Evolutionary conservation across 2,329 filamentous ascomycete genomes (phyloP), one percentile per base, ranked within the genome.

Genomic region (Penicillium corylophilum): DNA sequence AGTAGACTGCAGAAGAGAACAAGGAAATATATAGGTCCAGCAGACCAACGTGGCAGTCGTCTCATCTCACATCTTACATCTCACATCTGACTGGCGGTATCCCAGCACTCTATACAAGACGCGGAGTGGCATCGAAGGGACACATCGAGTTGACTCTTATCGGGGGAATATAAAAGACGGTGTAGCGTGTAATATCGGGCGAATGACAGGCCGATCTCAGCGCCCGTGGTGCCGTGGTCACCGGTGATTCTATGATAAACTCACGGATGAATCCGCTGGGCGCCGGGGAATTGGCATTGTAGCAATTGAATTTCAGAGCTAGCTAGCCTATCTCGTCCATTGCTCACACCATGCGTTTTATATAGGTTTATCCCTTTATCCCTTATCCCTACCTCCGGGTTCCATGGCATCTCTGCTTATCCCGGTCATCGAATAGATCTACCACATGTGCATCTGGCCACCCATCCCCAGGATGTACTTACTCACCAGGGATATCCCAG

Each of bases 151-250:
- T 16, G 18, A 28, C 20, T 43, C 31, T 20, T 20, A n/a, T 26
- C 18, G 38, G 29, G 36, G 22, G 24, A 39, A 35, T 46, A 46
- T 50, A 44, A 60, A 60, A 58, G 53, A 61, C 55, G 60, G 56
- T 60, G 60, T 52, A 41, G 50, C 29, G 33, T 16, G 18, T 13
- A 39, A 48, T 46, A 52, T 55, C 48, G 51, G 62, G 56, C 64
- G 63, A 66, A 66, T 66, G 56, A 58, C 54, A 60, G 51, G 10
- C 33, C 51, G 36, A 46, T 52, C 5, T 53, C 23, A 8, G 55
- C 44, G 45, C 64, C 59, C 63, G 64, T 66, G 59, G 48, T 46
- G 50, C 43, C 38, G 38, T 23, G 20, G 36, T 16, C 36, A 35
- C 39, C 44, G 31, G 22, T 46, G 44, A 48, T 51, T 54, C 51